Percentiles rank a stretch among this genome's conserved stretches.
phyloP scores from a whole-genome alignment of 331 rosid genomes.

The Spiraea crenata region DNA sequence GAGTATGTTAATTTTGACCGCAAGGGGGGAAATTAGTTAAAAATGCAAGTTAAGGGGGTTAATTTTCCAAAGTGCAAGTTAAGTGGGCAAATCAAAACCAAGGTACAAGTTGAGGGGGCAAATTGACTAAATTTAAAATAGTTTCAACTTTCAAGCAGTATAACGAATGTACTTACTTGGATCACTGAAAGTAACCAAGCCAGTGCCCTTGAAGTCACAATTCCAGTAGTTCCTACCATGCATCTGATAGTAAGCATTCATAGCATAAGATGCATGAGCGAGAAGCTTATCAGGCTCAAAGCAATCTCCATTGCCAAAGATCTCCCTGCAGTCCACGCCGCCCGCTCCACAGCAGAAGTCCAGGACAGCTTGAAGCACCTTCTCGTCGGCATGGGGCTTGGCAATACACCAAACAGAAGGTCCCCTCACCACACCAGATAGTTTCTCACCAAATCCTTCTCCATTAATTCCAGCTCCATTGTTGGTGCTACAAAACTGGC shows the following conservation, averaged over 20 bases:
- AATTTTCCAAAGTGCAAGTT: too few species aligned
- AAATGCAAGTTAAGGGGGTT: too few species aligned
- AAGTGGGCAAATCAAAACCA: too few species aligned
- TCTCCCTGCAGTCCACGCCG: slow-evolving; percentile 51
- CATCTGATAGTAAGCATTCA: slow-evolving; percentile 56
- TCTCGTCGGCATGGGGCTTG: slow-evolving; percentile 45
- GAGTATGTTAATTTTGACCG: too few species aligned
- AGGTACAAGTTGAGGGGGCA: too few species aligned
- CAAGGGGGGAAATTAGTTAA: too few species aligned
- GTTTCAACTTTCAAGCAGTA: too few species aligned
- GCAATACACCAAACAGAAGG: slow-evolving; percentile 58
- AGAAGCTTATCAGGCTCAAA: slow-evolving; percentile 40
- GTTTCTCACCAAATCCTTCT: slow-evolving; percentile 34
- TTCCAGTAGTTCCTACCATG: slow-evolving; percentile 66
- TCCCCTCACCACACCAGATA: slow-evolving; percentile 21
- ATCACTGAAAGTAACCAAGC: slow-evolving; percentile 46
- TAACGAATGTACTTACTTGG: slow-evolving; percentile 35
- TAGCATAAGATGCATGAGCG: slow-evolving; percentile 53
- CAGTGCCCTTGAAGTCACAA: slow-evolving; percentile 53
- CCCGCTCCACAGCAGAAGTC: slow-evolving; percentile 55
- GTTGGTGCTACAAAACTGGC: slow-evolving; percentile 41
- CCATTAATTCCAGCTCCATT: not conserved
- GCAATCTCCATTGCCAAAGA: slow-evolving; percentile 39
- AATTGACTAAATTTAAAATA: too few species aligned
- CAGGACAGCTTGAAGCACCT: slow-evolving; percentile 47